phyloP scores from a whole-genome alignment of 2,329 filamentous ascomycete genomes.

The Xylaria hypoxylon region DNA sequence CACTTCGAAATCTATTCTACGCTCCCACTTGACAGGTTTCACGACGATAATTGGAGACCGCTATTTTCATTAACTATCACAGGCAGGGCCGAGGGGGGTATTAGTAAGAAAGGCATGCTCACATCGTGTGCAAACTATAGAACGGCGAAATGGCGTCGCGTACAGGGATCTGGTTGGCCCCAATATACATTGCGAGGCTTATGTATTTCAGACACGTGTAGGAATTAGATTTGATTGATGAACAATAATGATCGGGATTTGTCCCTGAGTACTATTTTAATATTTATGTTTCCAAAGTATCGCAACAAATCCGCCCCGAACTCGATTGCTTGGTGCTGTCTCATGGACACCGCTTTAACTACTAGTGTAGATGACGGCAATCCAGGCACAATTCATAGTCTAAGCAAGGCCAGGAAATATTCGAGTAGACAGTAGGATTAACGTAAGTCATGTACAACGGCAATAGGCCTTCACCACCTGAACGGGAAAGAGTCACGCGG shows the following conservation, averaged over 20 bases:
- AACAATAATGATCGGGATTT: constrained; percentile 33
- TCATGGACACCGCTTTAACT: no score
- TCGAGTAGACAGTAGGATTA: not conserved
- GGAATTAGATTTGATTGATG: constrained; percentile 43
- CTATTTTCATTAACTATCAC: constrained; percentile 10
- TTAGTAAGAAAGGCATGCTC: constrained; percentile 12
- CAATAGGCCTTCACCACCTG: not conserved
- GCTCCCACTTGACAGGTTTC: not conserved
- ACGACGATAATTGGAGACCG: constrained; percentile 3
- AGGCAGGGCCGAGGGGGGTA: constrained; percentile 8
- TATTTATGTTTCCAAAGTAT: not conserved
- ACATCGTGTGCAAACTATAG: constrained; percentile 29
- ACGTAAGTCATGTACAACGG: not conserved
- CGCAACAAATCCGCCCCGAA: no score
- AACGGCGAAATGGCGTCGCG: constrained; percentile 34
- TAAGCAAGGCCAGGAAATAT: not conserved
- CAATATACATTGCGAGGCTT: constrained; percentile 22
- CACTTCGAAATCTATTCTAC: not conserved
- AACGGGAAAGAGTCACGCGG: not conserved
- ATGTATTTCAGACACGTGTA: constrained; percentile 34
- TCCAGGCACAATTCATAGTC: not conserved
- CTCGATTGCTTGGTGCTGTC: not conserved
- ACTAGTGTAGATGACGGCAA: not conserved
- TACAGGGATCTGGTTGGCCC: constrained; percentile 25
- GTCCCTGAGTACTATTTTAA: not conserved